A percentile compares a stretch with the other conserved stretches of the same genome.
Evolutionary conservation across 306 rosid species (phyloP).

Genomic region (Cotoneaster glaucophyllus): DNA sequence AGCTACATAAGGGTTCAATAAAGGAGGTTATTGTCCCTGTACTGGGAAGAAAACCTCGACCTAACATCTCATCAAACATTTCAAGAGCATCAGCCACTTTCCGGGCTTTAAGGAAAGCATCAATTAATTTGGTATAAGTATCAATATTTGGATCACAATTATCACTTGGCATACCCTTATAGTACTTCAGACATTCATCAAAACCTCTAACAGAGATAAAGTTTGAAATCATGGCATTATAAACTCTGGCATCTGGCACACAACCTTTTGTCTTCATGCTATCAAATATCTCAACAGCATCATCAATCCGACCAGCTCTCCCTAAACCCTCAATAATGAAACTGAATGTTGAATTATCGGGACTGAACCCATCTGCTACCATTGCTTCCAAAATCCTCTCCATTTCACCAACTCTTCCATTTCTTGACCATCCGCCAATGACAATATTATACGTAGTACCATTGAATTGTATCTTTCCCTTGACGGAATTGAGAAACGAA

Average conservation of each 20-base stretch:
- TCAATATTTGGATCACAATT: slow-evolving; percentile 49
- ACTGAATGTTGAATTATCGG: slow-evolving; percentile 42
- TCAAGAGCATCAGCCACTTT: slow-evolving; percentile 78
- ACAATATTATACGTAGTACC: slow-evolving; percentile 43
- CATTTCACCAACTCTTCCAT: slow-evolving; percentile 50
- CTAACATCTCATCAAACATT: slow-evolving; percentile 77
- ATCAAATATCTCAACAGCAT: slow-evolving; percentile 50
- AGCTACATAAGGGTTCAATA: slow-evolving; percentile 61
- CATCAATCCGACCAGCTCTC: slow-evolving; percentile 56
- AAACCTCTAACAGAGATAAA: slow-evolving; percentile 45
- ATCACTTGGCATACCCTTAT: slow-evolving; percentile 43
- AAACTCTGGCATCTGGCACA: slow-evolving; percentile 28
- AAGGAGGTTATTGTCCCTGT: slow-evolving; percentile 57
- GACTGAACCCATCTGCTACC: slow-evolving; percentile 50
- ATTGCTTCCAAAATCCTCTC: slow-evolving; percentile 55
- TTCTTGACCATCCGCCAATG: slow-evolving; percentile 64
- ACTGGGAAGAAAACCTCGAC: slow-evolving; percentile 49
- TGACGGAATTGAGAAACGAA: slow-evolving; percentile 48
- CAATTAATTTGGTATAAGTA: slow-evolving; percentile 54
- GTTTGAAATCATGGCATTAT: slow-evolving; percentile 73
- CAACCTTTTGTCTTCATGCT: slow-evolving; percentile 45
- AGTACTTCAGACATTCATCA: slow-evolving; percentile 50
- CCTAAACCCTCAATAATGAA: slow-evolving; percentile 65
- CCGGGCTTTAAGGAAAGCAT: slow-evolving; percentile 46
- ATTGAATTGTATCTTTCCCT: slow-evolving; percentile 47